Percentiles rank a stretch among this genome's conserved stretches.
Evolutionary conservation across 768 basidiomycete genomes (phyloP).

Genomic region (Mycena sanguinolenta): DNA sequence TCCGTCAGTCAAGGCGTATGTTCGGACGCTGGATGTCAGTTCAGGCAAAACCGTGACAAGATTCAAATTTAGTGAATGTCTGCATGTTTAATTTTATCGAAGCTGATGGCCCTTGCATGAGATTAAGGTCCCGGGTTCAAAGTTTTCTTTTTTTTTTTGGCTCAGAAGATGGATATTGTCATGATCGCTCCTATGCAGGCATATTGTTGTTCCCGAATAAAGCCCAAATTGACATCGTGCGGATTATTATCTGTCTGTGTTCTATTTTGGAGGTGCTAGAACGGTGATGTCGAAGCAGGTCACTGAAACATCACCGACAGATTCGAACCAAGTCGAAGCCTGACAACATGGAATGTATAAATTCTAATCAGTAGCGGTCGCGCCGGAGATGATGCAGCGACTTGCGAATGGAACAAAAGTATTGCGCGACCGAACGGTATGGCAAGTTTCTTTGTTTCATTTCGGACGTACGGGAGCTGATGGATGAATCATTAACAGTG

Average conservation of each 20-base stretch:
- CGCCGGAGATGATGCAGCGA: neutral
- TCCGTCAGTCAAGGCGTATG: slow-evolving; percentile 15
- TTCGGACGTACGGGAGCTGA: too few relatives aligned
- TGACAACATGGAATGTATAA: too few relatives aligned
- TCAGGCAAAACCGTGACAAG: neutral
- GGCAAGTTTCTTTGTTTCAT: too few relatives aligned
- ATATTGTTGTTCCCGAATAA: neutral
- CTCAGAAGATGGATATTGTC: neutral
- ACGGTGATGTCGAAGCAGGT: neutral
- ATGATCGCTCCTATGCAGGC: neutral
- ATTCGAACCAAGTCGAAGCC: slow-evolving; percentile 1
- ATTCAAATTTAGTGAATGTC: slow-evolving; percentile 1
- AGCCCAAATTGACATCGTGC: neutral
- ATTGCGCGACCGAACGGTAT: too few relatives aligned
- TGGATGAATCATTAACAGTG: too few relatives aligned
- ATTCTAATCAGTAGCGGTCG: neutral
- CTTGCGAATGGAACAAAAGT: too few relatives aligned
- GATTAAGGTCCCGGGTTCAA: neutral
- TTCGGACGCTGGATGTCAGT: slow-evolving; percentile 1
- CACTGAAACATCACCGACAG: neutral
- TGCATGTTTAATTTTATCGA: neutral
- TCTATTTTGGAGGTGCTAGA: neutral
- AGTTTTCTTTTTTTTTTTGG: too few relatives aligned
- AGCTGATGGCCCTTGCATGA: neutral
- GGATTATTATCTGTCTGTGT: neutral